Evolutionary conservation across 257 asterid species (phyloP).

Genomic region (Coffea canephora): DNA sequence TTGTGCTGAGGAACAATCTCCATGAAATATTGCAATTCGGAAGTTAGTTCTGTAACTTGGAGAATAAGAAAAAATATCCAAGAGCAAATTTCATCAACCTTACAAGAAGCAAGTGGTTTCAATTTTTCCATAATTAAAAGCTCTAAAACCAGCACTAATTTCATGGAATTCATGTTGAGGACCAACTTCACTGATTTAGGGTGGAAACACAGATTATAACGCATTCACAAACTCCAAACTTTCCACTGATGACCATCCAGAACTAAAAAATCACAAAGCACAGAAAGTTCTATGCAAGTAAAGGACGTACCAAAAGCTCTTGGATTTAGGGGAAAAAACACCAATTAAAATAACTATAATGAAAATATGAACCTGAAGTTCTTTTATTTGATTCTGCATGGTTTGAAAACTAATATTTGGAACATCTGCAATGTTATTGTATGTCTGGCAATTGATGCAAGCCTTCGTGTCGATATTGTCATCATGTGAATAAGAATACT

Average conservation of each 20-base stretch:
- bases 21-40: neutral
- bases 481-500: constrained; percentile 47
- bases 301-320: neutral
- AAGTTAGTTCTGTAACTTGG: neutral
- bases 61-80: neutral
- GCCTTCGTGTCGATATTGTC: constrained; percentile 45
- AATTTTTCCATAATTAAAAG: neutral
- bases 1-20: neutral
- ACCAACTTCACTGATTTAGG: neutral
- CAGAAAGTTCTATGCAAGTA: neutral
- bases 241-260: neutral
- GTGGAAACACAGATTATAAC: neutral
- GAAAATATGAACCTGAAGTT: constrained; percentile 58
- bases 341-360: neutral
- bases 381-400: constrained; percentile 74
- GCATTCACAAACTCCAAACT: neutral
- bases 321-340: neutral
- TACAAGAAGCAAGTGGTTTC: neutral
- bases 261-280: neutral
- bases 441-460: constrained; percentile 37
- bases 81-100: neutral
- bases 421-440: constrained; percentile 38
- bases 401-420: constrained; percentile 49
- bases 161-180: neutral
- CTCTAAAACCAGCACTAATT: neutral